Evolutionary conservation across 2,329 filamentous ascomycete species (phyloP), one percentile per base, ranked within the genome.

Genomic region (Dactylellina drechsleri): DNA sequence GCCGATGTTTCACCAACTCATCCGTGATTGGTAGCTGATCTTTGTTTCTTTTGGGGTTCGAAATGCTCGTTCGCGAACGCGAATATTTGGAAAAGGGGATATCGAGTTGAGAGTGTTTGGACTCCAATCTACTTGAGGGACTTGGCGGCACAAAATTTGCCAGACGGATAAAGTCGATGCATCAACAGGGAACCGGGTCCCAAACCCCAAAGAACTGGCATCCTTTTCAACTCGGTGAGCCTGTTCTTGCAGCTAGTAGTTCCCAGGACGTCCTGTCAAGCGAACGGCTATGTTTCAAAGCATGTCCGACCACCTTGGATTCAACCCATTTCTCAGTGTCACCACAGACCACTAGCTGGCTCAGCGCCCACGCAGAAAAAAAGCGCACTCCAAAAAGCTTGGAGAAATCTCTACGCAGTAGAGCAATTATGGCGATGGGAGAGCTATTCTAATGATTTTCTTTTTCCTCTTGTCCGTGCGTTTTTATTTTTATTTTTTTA

Each of bases 261-360:
- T 15, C 49, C 56, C 28, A 54, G 36, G 28, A 28, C 47, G 71
- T 65, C 71, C 49, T 64, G 13, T 43, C 70, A 64, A 75, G 71
- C 71, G 71, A 75, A 68, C 71, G 64, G 71, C 64, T 65, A 26
- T 75, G 71, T 75, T 75, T 75, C 71, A 75, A 52, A 61, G 40
- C 58, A 40, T 52, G 68, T 43, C 61, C 20, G 16, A 31, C 15
- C 13, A 5, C 28, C 52, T 43, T 53, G 31, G 10, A 36, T 36
- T 36, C 31, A 36, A 36, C 31, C 6, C 31, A 36, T 36, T 36
- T 8, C 31, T 36, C 31, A 36, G 2, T 36, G 31, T 36, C 10
- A 36, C 31, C 31, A 36, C 31, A 36, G 31, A 36, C 31, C 31
- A 57, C 70, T 36, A 67, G 56, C 62, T 54, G 16, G 7, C 41